These are phyloP conservation scores for Pisolithus thermaeus DNA, from an alignment of 1,284 basidiomycete species.

Conservation along the genomic window DNA sequence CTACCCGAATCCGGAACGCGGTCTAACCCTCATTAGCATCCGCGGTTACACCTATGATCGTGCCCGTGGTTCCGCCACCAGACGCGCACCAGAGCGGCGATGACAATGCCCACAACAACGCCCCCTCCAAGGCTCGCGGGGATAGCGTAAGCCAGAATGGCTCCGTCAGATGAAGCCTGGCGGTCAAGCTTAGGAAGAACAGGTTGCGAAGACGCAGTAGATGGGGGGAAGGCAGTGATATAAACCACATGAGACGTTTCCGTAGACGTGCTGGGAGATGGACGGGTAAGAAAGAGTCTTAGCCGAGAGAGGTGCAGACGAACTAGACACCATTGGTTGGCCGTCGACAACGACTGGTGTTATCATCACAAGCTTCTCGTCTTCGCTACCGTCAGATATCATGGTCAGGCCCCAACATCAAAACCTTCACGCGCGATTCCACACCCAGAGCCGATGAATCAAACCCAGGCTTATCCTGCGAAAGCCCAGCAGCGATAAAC, in stretches of 20 bases:
- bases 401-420: slow-evolving; percentile 34
- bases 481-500: slow-evolving; percentile 64
- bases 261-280: neutral
- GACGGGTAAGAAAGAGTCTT: neutral
- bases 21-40: too few relatives aligned
- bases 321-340: slow-evolving; percentile 5
- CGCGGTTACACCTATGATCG: too few relatives aligned
- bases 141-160: too few relatives aligned
- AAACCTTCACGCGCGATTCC: slow-evolving; percentile 46
- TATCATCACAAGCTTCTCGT: slow-evolving; percentile 1
- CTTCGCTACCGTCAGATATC: slow-evolving; percentile 2
- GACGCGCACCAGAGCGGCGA: too few relatives aligned
- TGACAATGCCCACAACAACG: too few relatives aligned
- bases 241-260: slow-evolving; percentile 13
- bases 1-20: too few relatives aligned
- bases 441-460: slow-evolving; percentile 65
- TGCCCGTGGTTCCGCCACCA: too few relatives aligned
- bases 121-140: too few relatives aligned
- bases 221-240: slow-evolving; percentile 39
- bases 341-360: slow-evolving; percentile 14
- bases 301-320: neutral
- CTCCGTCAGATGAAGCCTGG: neutral
- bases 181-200: slow-evolving; percentile 16
- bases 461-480: slow-evolving; percentile 52
- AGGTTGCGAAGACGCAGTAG: slow-evolving; percentile 15